Base-by-base conservation (phyloP, 176 grass and related monocot genomes). In the Oryza rufipogon region DNA sequence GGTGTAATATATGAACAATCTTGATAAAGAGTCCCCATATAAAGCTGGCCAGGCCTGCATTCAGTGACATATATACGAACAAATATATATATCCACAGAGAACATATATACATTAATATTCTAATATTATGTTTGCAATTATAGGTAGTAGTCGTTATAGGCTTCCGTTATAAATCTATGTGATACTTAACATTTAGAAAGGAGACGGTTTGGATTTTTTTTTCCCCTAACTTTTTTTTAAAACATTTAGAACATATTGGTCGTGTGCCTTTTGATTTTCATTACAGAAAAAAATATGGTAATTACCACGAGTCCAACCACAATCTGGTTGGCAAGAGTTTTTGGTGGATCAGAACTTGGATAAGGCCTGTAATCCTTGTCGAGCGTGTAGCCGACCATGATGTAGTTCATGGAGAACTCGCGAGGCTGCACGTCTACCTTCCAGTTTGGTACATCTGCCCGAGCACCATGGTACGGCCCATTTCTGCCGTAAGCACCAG, bases 321-420 rank as follows among this genome's bases (percentile, higher is more conserved):
- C 58, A 33, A 82, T 82, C 54, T 82, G 80, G 1, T 82, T 73
- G 51, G 80, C 46, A 17, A 82, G 80, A 13, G 15, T 14, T 6
- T 14, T 16, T 47, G 80, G 80, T 19, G 52, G 38, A 0, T 11
- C 22, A 20, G 36, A 15, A 23, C 69, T 54, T 0, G 9, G 8
- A 14, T 3, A 3, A 0, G 58, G 71, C 3, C 0, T 5, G 14
- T 32, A 51, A 10, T 20, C 19, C 0, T 2, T 3, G 5, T 82
- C 68, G 14, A 82, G 52, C 22, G 80, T 82, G 19, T 64, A 14
- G 2, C 52, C 68, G 44, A 81, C 12, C 67, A 71, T 71, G 34
- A 72, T 28, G 2, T 72, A 70, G 22, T 4, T 14, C 78, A 81
- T 81, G 16, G 78, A 70, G 66, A 81, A 54, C 47, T 81, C 78